Base-by-base conservation (phyloP, 163 green algal species). In the Scenedesmus sp. region DNA sequence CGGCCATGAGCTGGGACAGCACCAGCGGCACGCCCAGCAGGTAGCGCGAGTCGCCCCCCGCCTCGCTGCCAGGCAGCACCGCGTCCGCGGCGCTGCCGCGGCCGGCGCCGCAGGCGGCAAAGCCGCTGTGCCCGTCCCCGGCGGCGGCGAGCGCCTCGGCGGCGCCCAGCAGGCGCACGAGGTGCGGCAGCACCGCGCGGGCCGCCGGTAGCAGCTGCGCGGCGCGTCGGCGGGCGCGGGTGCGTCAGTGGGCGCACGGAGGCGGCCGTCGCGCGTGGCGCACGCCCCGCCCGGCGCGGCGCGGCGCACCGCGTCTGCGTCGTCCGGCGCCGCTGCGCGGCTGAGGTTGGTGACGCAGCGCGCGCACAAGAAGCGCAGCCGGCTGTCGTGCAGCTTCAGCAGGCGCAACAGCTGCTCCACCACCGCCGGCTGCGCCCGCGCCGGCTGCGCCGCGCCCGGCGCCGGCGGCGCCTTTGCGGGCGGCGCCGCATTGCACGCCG, bases 101-200 rank as follows among this genome's bases (percentile, higher is more conserved):
- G 9, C 66, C 50, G 7, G n/a, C 60, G 34, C 63, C 56, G 63
- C 62, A 56, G 62, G 39, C 42, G 39, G 63, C 42, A 36, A 34
- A 5, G 14, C 33, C 14, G 15, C 17, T 36, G 18, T n/a, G 4
- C 4, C 10, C n/a, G 13, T 44, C 14, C 33, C 71, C 39, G 31
- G 45, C 47, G 48, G 28, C 24, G 29, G 20, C 26, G 18, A 24
- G 33, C 31, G 29, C 24, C 20, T 80, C 39, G 36, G 36, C 33
- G 83, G 75, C 44, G 56, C 58, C 3, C 48, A 89, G 70, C 51
- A 87, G 71, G 48, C 75, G 76, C 45, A 84, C 82, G n/a, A 89
- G 70, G 45, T 78, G 75, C 26, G 78, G 82, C 65, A 89, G 70
- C 62, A 85, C 82, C 26, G 70, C 71, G 3, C 69, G 64, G n/a